These are phyloP conservation scores for Exophiala sideris DNA, from an alignment of 2,329 filamentous ascomycete species.

Conservation along the genomic window DNA sequence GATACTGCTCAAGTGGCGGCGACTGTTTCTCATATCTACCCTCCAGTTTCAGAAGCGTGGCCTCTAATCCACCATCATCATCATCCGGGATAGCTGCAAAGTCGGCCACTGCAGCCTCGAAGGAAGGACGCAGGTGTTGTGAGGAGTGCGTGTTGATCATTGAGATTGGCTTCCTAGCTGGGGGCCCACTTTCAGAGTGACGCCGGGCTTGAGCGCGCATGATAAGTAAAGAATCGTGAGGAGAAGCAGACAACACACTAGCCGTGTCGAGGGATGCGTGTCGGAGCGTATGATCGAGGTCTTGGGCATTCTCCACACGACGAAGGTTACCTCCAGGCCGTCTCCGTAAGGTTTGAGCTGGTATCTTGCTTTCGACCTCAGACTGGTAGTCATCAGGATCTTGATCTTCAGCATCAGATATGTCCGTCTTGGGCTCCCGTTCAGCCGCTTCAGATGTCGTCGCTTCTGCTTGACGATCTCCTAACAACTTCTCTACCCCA, in stretches of 20 bases:
- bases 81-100: conserved; percentile 87
- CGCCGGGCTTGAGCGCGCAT: conserved; percentile 25
- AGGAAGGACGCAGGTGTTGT: conserved; percentile 63
- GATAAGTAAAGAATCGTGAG: conserved; percentile 29
- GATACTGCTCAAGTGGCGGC: conserved; percentile 27
- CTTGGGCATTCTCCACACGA: conserved; percentile 63
- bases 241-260: conserved; percentile 32
- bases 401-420: background rate
- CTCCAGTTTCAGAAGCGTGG: conserved; percentile 87
- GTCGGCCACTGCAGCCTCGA: conserved; percentile 82
- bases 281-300: conserved; percentile 48
- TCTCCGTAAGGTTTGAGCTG: conserved; percentile 60
- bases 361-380: conserved; percentile 22
- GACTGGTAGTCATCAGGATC: background rate
- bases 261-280: conserved; percentile 40
- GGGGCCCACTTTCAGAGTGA: conserved; percentile 25
- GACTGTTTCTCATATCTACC: conserved; percentile 68
- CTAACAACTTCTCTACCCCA: conserved; percentile 2
- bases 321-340: conserved; percentile 72
- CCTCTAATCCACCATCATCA: conserved; percentile 84
- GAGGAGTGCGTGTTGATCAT: conserved; percentile 53
- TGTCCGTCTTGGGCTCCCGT: background rate
- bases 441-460: background rate
- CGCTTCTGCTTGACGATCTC: background rate
- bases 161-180: conserved; percentile 38